A percentile compares a stretch with the other conserved stretches of the same genome.
Conservation (phyloP, 139 green algal species). For the Picochlorum sp. region DNA sequence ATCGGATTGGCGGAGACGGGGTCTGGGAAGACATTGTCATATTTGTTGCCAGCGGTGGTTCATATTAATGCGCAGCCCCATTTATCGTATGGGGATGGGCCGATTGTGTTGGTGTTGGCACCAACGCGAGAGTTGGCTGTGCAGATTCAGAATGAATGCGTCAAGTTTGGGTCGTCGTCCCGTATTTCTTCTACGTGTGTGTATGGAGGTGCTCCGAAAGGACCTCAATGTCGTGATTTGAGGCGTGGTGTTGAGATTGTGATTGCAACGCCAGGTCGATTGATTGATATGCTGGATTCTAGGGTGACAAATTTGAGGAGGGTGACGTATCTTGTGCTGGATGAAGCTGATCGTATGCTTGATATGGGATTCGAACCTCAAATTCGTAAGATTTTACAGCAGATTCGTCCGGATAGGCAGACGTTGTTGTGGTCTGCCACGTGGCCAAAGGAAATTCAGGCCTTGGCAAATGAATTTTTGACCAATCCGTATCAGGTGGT, state of each 20-base stretch:
- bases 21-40: conserved; percentile 83
- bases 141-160: conserved; percentile 86
- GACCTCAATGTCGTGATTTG: conserved; percentile 48
- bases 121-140: conserved; percentile 89
- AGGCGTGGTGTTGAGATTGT: conserved; percentile 73
- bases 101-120: conserved; percentile 84
- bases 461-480: conserved; percentile 76
- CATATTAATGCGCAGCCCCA: conserved; percentile 93
- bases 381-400: conserved; percentile 53
- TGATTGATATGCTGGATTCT: conserved; percentile 78
- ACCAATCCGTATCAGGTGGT: conserved; percentile 75
- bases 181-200: conserved; percentile 85
- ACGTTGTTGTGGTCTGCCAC: conserved; percentile 94
- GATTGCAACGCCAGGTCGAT: conserved; percentile 81
- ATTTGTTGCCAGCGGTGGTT: conserved; percentile 78
- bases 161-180: conserved; percentile 80
- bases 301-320: conserved; percentile 57
- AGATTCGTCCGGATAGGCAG: conserved; percentile 80
- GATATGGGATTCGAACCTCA: conserved; percentile 93
- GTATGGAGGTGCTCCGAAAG: conserved; percentile 82
- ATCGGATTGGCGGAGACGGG: conserved; percentile 84
- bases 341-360: conserved; percentile 94
- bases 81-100: conserved; percentile 80
- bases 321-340: conserved; percentile 86
- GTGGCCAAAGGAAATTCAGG: conserved; percentile 87